Conservation (phyloP, 495 filamentous ascomycete genomes). For the Xylaria palmicola region DNA sequence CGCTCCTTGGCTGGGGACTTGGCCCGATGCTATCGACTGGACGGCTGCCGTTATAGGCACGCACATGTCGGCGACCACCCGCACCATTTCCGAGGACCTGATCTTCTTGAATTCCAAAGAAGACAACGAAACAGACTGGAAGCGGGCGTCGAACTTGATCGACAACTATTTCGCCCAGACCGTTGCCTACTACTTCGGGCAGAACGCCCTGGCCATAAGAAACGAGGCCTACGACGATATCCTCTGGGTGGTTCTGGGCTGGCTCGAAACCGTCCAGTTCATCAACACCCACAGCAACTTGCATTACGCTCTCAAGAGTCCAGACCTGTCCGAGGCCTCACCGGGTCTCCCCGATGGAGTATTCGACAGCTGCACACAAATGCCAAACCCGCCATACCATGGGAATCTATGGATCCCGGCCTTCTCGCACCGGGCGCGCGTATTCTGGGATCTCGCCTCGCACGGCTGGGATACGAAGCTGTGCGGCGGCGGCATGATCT, state of each 20-base stretch:
- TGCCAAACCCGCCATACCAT: conserved; percentile 57
- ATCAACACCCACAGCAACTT: conserved; percentile 55
- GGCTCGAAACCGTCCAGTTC: conserved; percentile 82
- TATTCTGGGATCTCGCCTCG: conserved; percentile 84
- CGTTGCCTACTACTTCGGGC: conserved; percentile 79
- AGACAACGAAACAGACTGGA: conserved; percentile 33
- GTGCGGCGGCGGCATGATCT: conserved; percentile 89
- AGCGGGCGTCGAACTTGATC: conserved; percentile 67
- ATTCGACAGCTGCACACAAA: conserved; percentile 13
- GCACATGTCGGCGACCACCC: conserved; percentile 68
- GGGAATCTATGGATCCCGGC: conserved; percentile 71
- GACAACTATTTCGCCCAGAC: conserved; percentile 79
- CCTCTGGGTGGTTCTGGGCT: conserved; percentile 92
- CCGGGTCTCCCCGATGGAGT: conserved; percentile 11
- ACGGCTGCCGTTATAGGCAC: conserved; percentile 86
- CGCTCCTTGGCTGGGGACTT: conserved; percentile 71
- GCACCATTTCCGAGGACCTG: conserved; percentile 55
- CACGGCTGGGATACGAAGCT: conserved; percentile 79
- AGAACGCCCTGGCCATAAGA: conserved; percentile 73
- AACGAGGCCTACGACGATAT: conserved; percentile 92
- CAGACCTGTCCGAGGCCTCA: neutral
- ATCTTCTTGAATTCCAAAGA: conserved; percentile 17
- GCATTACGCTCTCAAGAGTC: conserved; percentile 15
- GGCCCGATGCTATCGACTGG: conserved; percentile 91
- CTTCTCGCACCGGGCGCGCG: conserved; percentile 80